Evolutionary conservation across 495 filamentous ascomycete genomes (phyloP).

Genomic region (Melanomma pulvis-pyrius): DNA sequence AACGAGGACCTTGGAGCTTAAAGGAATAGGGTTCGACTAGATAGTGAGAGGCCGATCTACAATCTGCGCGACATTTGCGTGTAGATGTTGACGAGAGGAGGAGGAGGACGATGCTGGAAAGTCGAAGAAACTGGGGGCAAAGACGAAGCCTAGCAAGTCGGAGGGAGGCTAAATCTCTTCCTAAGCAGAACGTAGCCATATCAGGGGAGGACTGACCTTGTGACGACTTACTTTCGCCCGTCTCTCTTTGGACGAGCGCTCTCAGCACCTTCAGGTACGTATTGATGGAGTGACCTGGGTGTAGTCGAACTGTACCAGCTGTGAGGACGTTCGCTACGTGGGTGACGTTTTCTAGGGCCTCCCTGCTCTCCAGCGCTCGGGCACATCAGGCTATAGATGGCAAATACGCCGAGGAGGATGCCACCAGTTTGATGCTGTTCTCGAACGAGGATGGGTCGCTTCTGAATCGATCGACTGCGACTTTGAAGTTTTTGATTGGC

Average conservation of each 20-base stretch:
- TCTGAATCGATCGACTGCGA: background rate
- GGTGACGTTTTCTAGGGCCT: no score
- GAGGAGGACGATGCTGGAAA: background rate
- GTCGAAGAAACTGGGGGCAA: background rate
- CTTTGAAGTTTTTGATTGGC: background rate
- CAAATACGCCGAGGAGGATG: background rate
- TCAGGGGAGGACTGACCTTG: background rate
- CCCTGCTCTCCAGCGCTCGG: no score
- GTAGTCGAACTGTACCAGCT: background rate
- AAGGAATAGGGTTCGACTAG: background rate
- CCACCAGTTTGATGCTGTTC: background rate
- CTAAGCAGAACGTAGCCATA: background rate
- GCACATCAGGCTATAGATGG: no score
- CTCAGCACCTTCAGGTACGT: background rate
- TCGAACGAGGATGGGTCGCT: background rate
- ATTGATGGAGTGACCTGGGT: background rate
- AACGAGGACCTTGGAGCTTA: background rate
- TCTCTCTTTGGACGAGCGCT: background rate
- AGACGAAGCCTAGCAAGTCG: background rate
- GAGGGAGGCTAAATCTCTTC: background rate
- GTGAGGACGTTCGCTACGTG: background rate
- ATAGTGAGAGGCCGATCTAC: background rate
- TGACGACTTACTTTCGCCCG: background rate
- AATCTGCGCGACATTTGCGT: no score
- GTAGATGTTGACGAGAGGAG: no score